Evolutionary conservation across 176 grass and related monocot genomes (phyloP).

Genomic region (Thalia dealbata): DNA sequence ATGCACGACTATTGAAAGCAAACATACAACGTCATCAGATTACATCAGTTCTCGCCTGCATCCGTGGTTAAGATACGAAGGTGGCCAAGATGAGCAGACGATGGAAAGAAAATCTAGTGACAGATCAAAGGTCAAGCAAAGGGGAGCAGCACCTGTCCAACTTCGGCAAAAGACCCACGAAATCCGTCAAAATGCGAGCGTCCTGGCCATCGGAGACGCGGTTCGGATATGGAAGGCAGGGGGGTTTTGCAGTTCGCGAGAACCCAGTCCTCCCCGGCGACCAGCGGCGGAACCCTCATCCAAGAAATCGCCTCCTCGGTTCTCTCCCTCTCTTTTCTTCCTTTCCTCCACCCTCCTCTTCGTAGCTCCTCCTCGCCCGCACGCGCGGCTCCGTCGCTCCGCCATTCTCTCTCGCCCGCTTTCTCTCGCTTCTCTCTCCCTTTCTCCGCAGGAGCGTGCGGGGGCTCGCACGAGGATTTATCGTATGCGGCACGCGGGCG

Average conservation of each 20-base stretch:
- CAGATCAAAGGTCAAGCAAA: not conserved
- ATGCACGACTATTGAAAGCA: too few species aligned
- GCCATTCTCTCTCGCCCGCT: conserved; percentile 3
- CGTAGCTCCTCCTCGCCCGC: not conserved
- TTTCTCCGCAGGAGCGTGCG: too few species aligned
- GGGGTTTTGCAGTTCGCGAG: not conserved
- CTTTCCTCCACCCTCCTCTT: not conserved
- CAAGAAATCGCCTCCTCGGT: not conserved
- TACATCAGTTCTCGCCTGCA: not conserved
- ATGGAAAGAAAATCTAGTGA: not conserved
- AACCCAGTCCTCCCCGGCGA: not conserved
- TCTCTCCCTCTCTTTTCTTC: not conserved
- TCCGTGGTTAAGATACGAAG: not conserved
- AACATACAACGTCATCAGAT: not conserved
- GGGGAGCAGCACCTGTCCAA: not conserved
- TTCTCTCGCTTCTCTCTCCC: not conserved
- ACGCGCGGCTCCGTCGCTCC: conserved; percentile 5
- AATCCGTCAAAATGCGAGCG: not conserved
- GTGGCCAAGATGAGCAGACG: not conserved
- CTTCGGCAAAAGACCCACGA: not conserved
- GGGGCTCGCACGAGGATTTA: not conserved
- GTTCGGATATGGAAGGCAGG: not conserved
- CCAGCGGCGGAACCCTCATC: not conserved
- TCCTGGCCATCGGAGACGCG: not conserved
- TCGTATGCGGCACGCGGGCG: not conserved